A percentile compares a stretch with the other conserved stretches of the same genome.
Conservation (phyloP, 2,329 filamentous ascomycete genomes). For the Magnaporthiopsis poae region DNA sequence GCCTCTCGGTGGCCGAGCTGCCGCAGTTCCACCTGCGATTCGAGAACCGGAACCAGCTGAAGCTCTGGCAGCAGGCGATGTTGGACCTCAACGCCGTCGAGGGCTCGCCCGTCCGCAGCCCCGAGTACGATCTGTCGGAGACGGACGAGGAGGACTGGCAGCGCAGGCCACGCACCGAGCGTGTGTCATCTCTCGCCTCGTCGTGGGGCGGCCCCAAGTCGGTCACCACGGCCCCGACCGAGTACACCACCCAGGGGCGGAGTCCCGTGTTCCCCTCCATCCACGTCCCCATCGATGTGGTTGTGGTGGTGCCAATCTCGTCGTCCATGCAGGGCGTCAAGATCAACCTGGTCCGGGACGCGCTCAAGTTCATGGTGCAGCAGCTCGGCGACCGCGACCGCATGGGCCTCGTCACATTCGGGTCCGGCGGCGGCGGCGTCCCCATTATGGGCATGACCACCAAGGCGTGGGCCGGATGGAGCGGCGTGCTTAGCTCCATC, state of each 20-base stretch:
- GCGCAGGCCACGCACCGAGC: conserved; percentile 12
- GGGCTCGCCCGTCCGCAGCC: conserved; percentile 50
- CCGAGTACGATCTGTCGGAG: conserved; percentile 74
- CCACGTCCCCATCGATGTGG: conserved; percentile 88
- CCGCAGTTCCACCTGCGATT: conserved; percentile 92
- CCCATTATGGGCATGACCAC: conserved; percentile 97
- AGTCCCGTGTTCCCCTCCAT: conserved; percentile 43
- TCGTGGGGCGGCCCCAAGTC: conserved; percentile 75
- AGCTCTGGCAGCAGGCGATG: conserved; percentile 81
- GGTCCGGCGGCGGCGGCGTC: conserved; percentile 83
- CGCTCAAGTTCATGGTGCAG: conserved; percentile 81
- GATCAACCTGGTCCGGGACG: conserved; percentile 85
- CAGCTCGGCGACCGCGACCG: conserved; percentile 85
- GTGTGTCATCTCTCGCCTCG: conserved; percentile 70
- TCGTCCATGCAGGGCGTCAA: conserved; percentile 99
- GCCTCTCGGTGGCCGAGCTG: conserved; percentile 80
- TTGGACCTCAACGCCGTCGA: conserved; percentile 71
- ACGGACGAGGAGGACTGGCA: conserved; percentile 78
- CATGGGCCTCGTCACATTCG: conserved; percentile 95
- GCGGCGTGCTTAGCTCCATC: conserved; percentile 74
- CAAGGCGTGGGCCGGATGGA: conserved; percentile 87
- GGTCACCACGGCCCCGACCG: conserved; percentile 77
- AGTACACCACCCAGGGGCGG: conserved; percentile 69
- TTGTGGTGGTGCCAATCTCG: conserved; percentile 92
- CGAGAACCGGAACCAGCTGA: conserved; percentile 70